These are phyloP conservation scores for Articulospora tetracladia DNA, from an alignment of 495 filamentous ascomycete species.

Conservation along the genomic window DNA sequence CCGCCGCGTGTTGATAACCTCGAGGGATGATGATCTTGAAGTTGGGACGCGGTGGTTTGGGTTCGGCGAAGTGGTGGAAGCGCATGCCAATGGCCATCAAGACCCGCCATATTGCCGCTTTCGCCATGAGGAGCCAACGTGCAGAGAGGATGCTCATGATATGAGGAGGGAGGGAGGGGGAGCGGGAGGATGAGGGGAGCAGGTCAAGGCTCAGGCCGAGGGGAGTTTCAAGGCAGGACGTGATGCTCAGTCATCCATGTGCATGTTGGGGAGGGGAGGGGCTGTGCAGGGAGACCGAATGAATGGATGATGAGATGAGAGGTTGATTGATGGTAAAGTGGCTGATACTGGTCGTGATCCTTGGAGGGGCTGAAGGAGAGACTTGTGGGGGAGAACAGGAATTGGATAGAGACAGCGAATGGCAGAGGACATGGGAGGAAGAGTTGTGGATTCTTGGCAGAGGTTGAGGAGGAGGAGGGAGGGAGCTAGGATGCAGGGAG, in stretches of 20 bases:
- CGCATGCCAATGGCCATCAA: conserved; percentile 79
- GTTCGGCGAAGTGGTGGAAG: conserved; percentile 64
- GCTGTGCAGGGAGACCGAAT: background rate
- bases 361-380: background rate
- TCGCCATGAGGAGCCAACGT: conserved; percentile 65
- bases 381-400: no score
- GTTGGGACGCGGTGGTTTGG: conserved; percentile 60
- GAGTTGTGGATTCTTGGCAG: no score
- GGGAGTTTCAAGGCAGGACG: background rate
- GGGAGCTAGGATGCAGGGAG: no score
- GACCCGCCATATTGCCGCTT: conserved; percentile 72
- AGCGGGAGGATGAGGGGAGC: conserved; percentile 20
- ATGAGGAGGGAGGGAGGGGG: conserved; percentile 17
- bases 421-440: no score
- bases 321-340: no score
- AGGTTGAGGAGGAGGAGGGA: no score
- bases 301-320: no score
- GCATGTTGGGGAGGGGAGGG: background rate
- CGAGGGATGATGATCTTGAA: conserved; percentile 62
- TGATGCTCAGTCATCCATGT: background rate
- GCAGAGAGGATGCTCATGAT: conserved; percentile 36
- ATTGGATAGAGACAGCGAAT: no score
- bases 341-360: no score
- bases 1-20: conserved; percentile 52
- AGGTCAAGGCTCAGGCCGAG: background rate